Evolutionary conservation across 352 stramenopile genomes (phyloP), one percentile per base, ranked within the genome.

Genomic region (Globisporangium cylindrosporum): DNA sequence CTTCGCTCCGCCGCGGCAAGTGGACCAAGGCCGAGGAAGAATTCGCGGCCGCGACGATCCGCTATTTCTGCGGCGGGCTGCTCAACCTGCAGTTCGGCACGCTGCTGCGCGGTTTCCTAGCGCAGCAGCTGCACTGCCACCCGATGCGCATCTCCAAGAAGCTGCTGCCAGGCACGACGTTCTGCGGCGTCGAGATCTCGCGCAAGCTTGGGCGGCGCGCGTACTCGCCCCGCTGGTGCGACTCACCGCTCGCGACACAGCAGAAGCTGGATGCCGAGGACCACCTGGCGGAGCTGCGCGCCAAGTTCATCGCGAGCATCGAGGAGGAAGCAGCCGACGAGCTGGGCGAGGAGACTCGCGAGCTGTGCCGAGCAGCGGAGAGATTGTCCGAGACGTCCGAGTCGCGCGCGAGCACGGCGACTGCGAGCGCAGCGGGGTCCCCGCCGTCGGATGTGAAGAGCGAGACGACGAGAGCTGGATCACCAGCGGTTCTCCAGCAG

Each of bases 101-200:
- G 57, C 90, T 80, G 18, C 71, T 93, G 34, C 79, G 84, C n/a
- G 80, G 82, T 25, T 93, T 88, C 70, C 71, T 93, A 43, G 84
- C 84, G 1, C 76, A 89, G 64, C 75, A 88, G 55, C 71, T 93
- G 1, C 79, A 93, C 67, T 93, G 84, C 69, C 79, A 89, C 59
- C 84, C 84, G 25, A 92, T 92, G 84, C 77, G 84, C 18, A 87
- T 92, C 67, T 92, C 84, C 48, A 92, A 92, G 79, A 92, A 92
- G 69, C 70, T 92, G 29, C 70, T 91, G 51, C 81, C 83, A 0
- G 83, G 83, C 5, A 69, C 64, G 29, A 75, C 85, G 32, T 89
- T 92, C 56, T 80, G 79, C 34, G 82, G 79, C 29, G 80, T 92
- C 61, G 82, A 84, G 65, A 89, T 92, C 67, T 86, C 87, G 62